Evolutionary conservation across 1,284 basidiomycete genomes (phyloP).

Genomic region (Exobasidium cylindrosporum): DNA sequence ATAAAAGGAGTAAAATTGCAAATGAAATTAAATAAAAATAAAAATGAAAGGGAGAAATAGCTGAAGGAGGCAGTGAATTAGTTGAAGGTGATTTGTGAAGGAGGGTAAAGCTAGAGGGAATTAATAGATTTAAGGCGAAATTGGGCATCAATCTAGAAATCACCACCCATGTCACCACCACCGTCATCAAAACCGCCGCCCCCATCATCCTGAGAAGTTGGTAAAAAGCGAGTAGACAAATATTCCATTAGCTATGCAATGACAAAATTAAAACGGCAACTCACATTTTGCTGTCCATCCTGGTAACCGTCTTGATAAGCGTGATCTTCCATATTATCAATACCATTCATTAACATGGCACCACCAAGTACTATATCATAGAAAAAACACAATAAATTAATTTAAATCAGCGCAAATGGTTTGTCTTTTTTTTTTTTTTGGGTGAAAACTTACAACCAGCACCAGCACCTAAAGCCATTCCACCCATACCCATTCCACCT

Average conservation of each 20-base stretch:
- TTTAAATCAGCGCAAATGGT: not conserved
- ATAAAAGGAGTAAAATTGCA: no score
- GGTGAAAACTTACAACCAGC: conserved; percentile 21
- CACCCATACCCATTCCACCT: conserved; percentile 14
- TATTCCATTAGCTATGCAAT: no score
- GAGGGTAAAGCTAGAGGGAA: no score
- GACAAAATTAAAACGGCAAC: no score
- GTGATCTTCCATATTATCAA: conserved; percentile 37
- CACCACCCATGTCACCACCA: no score
- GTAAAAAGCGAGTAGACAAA: no score
- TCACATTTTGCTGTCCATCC: conserved; percentile 27
- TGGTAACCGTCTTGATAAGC: conserved; percentile 49
- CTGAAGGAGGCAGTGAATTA: no score
- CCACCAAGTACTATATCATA: conserved; percentile 14
- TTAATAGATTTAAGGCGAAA: no score
- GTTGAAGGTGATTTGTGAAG: no score
- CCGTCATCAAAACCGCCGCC: conserved; percentile 21
- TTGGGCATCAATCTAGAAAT: no score
- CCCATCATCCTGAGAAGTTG: conserved; percentile 19
- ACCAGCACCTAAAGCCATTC: conserved; percentile 33
- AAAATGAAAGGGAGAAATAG: no score
- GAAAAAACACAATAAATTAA: not conserved
- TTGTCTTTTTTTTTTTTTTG: not conserved
- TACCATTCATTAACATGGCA: conserved; percentile 16
- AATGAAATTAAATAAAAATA: no score